These are phyloP conservation scores for Colletotrichum shisoi DNA, from an alignment of 2,329 filamentous ascomycete genomes.

Conservation along the genomic window DNA sequence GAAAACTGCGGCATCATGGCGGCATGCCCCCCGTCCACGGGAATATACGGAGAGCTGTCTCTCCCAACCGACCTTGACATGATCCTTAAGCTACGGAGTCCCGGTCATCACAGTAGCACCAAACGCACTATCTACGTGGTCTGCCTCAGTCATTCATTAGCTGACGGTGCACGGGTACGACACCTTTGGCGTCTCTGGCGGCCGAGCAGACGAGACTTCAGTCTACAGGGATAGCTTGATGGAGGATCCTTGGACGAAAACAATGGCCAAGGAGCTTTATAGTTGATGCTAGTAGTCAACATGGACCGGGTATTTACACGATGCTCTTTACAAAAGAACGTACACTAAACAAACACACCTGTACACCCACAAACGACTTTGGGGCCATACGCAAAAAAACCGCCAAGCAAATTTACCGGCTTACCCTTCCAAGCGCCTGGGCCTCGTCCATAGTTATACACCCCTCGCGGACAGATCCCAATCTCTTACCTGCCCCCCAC, in stretches of 20 bases:
- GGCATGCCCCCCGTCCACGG: no score
- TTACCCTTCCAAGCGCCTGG: not conserved
- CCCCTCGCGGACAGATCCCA: not conserved
- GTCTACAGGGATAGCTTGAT: not conserved
- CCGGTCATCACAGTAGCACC: no score
- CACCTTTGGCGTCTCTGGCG: no score
- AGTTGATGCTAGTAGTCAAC: not conserved
- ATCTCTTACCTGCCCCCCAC: not conserved
- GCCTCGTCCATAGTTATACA: not conserved
- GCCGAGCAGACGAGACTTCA: not conserved
- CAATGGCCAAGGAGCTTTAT: not conserved
- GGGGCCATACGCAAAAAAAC: slow-evolving; percentile 3
- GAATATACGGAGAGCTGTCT: no score
- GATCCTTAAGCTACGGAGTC: no score
- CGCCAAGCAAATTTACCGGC: not conserved
- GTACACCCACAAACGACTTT: not conserved
- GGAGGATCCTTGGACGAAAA: no score
- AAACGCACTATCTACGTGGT: no score
- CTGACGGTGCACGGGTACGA: no score
- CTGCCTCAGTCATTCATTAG: no score
- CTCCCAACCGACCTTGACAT: no score
- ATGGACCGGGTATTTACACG: not conserved
- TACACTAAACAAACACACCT: not conserved
- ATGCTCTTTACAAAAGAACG: not conserved
- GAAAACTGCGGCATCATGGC: no score